These are phyloP conservation scores for Plectosphaerella cucumerina DNA, from an alignment of 2,329 filamentous ascomycete genomes.

Conservation along the genomic window DNA sequence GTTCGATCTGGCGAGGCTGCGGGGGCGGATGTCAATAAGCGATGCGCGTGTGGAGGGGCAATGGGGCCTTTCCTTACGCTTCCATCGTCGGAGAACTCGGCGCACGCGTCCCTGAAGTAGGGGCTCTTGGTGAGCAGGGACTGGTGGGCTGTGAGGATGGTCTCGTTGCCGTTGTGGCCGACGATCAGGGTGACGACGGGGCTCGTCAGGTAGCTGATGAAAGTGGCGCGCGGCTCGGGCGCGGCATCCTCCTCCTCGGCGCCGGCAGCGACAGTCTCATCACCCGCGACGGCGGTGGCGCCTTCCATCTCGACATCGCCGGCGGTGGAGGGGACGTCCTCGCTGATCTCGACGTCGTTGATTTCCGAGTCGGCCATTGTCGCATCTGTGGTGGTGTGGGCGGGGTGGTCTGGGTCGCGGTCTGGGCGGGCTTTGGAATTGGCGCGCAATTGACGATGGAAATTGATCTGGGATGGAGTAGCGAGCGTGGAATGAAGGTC, in stretches of 20 bases:
- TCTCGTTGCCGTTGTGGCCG: slow-evolving; percentile 54
- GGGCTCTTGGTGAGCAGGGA: slow-evolving; percentile 70
- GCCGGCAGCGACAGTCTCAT: slow-evolving; percentile 26
- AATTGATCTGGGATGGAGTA: not conserved
- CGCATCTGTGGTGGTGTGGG: no score
- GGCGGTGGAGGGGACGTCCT: slow-evolving; percentile 17
- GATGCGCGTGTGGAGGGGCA: not conserved
- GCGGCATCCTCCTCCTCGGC: slow-evolving; percentile 27
- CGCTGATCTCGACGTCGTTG: slow-evolving; percentile 20
- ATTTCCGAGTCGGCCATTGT: slow-evolving; percentile 11
- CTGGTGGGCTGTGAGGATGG: slow-evolving; percentile 74
- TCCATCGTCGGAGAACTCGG: slow-evolving; percentile 55
- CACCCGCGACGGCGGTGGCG: slow-evolving; percentile 17
- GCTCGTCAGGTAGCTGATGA: slow-evolving; percentile 60
- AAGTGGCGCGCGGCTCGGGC: slow-evolving; percentile 34
- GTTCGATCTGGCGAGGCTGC: slow-evolving; percentile 62
- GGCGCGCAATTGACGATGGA: not conserved
- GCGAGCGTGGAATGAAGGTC: not conserved
- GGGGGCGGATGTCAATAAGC: not conserved
- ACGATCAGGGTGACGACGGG: slow-evolving; percentile 67
- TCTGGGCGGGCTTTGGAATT: no score
- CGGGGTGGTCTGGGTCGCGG: not conserved
- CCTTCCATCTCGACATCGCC: slow-evolving; percentile 36
- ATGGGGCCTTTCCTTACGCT: slow-evolving; percentile 51
- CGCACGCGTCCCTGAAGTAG: slow-evolving; percentile 63